Base-by-base conservation (phyloP, 257 asterid genomes). In the Anisodus tanguticus region DNA sequence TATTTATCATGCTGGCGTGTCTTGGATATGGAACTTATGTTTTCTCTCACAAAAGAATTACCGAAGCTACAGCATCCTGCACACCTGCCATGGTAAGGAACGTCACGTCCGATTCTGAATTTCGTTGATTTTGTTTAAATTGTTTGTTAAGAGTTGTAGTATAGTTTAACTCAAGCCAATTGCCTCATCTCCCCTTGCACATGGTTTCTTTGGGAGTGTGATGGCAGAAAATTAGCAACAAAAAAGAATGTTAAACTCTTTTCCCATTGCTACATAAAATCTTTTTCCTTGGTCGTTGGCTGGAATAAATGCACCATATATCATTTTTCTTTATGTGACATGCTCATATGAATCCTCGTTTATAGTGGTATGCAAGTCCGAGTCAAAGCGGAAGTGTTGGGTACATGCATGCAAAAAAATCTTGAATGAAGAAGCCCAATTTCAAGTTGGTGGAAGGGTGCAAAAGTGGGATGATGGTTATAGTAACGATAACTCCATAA, bases 41-140 rank as follows among this genome's bases (percentile, higher is more conserved):
- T 77, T 93, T 87, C 87, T 93, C 99, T 37, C 94, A 90, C 88
- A 89, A 82, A 85, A 90, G 97, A 89, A 90, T 97, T 68, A 79
- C 90, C 57, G 99, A 95, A 86, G 95, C 94, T 72, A 91, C 98
- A 41, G 90, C 92, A 77, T 91, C 97, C 51, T 97, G 99, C 91
- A 85, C 90, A 13, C 92, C 92, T 66, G 16, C 80, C 66, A 79
- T 41, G 88, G 99, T 97, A 89, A 72, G 87, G 45, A 58, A 82
- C 78, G 51, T 31, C 35, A 31, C 2, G 35, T 55, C 63, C 53
- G 11, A 37, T 57, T 70, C 85, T 71, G 57, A 79, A 5, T 76
- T 64, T 19, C 13, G 31, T 47, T 70, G 10, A 26, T 26, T 82
- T 62, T 74, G 80, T 8, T 67, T 76, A 19, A 31, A 77, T 35